phyloP scores from a whole-genome alignment of 495 filamentous ascomycete species.

The Penicillium lagena region DNA sequence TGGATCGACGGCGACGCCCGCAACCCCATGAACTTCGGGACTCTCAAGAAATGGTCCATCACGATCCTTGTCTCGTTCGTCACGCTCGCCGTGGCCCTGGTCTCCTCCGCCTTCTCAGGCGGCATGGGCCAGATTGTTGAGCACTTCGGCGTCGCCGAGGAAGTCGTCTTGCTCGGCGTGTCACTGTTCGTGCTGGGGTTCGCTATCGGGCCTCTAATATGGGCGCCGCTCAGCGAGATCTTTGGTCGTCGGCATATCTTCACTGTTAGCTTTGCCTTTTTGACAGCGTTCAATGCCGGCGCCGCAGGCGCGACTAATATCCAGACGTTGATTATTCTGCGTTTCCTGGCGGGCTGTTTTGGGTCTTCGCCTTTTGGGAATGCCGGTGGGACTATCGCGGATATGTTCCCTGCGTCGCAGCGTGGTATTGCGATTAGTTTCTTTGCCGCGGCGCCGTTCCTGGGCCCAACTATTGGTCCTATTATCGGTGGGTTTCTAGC shows the following conservation, averaged over 20 bases:
- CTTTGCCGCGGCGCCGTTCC: slow-evolving; percentile 56
- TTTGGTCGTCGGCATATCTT: slow-evolving; percentile 68
- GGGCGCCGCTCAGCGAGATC: slow-evolving; percentile 50
- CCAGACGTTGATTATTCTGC: slow-evolving; percentile 55
- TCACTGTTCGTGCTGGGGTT: slow-evolving; percentile 50
- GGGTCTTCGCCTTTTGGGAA: slow-evolving; percentile 66
- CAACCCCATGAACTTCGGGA: slow-evolving; percentile 56
- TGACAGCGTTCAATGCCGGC: slow-evolving; percentile 63
- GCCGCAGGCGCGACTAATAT: slow-evolving; percentile 54
- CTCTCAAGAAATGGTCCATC: slow-evolving; percentile 56
- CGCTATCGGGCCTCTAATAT: slow-evolving; percentile 45
- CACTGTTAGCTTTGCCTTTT: slow-evolving; percentile 49
- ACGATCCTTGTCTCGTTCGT: slow-evolving; percentile 55
- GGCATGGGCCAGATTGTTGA: slow-evolving; percentile 50
- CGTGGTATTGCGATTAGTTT: slow-evolving; percentile 55
- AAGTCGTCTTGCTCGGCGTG: slow-evolving; percentile 46
- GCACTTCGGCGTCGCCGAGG: slow-evolving; percentile 36
- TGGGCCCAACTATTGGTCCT: slow-evolving; percentile 38
- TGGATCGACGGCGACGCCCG: slow-evolving; percentile 60
- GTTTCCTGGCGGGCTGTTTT: slow-evolving; percentile 68
- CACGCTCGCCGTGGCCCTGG: slow-evolving; percentile 63
- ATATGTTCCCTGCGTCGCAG: slow-evolving; percentile 55
- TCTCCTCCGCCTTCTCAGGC: slow-evolving; percentile 66
- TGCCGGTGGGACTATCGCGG: slow-evolving; percentile 62
- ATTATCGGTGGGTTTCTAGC: slow-evolving; percentile 54